phyloP scores from a whole-genome alignment of 1,284 basidiomycete genomes.

The Fomitopsis betulina region DNA sequence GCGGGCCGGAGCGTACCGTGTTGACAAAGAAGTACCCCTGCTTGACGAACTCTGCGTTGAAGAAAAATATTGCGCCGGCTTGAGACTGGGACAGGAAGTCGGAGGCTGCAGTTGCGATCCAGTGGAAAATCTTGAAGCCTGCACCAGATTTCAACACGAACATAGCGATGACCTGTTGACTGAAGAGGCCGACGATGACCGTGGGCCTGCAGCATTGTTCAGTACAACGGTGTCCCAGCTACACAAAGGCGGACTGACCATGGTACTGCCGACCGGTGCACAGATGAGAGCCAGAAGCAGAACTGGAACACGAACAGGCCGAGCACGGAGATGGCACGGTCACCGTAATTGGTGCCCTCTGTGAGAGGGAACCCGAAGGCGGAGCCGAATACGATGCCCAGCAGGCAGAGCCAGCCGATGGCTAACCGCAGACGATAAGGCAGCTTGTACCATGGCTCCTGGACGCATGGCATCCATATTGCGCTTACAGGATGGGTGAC shows the following conservation, averaged over 20 bases:
- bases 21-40: slow-evolving; percentile 83
- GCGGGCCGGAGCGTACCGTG: slow-evolving; percentile 40
- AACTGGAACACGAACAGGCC: slow-evolving; percentile 76
- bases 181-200: slow-evolving; percentile 78
- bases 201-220: slow-evolving; percentile 54
- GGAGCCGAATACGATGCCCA: slow-evolving; percentile 75
- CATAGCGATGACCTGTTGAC: slow-evolving; percentile 80
- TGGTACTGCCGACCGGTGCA: slow-evolving; percentile 54
- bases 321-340: slow-evolving; percentile 78
- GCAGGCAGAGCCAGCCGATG: slow-evolving; percentile 69
- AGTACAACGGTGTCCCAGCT: not conserved
- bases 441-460: slow-evolving; percentile 68
- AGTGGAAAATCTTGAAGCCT: slow-evolving; percentile 78
- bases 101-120: slow-evolving; percentile 71
- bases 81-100: slow-evolving; percentile 66
- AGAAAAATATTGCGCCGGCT: slow-evolving; percentile 75
- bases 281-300: slow-evolving; percentile 64
- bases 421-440: slow-evolving; percentile 50
- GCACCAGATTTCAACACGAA: slow-evolving; percentile 82
- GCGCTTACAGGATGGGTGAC: slow-evolving; percentile 62
- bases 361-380: slow-evolving; percentile 74
- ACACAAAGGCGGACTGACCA: slow-evolving; percentile 40
- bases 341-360: slow-evolving; percentile 66
- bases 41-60: slow-evolving; percentile 51
- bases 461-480: slow-evolving; percentile 60